Percentiles rank a stretch among this genome's conserved stretches.
Conservation (phyloP, 257 asterid species). For the Solanum neorickii region DNA sequence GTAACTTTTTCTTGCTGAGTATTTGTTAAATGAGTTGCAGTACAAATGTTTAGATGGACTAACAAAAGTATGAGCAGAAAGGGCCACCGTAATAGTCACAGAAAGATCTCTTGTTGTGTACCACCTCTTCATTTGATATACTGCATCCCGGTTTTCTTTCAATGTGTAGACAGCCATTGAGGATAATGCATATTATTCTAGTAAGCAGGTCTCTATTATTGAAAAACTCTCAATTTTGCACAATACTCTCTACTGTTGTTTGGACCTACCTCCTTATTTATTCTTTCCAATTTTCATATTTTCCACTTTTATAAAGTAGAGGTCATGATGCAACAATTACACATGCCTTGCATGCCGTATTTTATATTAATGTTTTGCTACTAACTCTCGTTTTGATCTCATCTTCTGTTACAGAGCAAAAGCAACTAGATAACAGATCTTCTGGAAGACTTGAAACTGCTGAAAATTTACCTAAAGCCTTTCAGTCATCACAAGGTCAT, state of each 20-base stretch:
- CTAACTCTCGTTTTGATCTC: neutral
- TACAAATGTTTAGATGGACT: neutral
- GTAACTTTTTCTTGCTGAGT: neutral
- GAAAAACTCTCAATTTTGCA: neutral
- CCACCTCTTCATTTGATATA: neutral
- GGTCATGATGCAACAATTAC: neutral
- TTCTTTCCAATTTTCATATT: neutral
- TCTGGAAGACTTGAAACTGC: slow-evolving; percentile 5
- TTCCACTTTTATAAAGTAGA: neutral
- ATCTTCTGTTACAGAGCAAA: slow-evolving; percentile 20
- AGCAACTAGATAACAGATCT: slow-evolving; percentile 15
- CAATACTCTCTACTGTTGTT: neutral
- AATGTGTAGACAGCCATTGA: neutral
- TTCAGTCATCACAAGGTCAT: neutral
- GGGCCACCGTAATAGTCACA: neutral
- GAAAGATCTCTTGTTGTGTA: neutral
- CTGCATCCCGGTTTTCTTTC: neutral
- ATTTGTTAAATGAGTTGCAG: neutral
- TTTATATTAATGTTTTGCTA: neutral
- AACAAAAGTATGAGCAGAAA: neutral
- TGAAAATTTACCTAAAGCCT: neutral
- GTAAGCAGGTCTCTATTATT: neutral
- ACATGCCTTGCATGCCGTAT: neutral
- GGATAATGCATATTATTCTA: neutral
- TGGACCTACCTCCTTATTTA: neutral